Percentiles rank a stretch among this genome's conserved stretches.
These are phyloP conservation scores for Rubus parviflorus DNA, from an alignment of 306 rosid species.

Conservation along the genomic window DNA sequence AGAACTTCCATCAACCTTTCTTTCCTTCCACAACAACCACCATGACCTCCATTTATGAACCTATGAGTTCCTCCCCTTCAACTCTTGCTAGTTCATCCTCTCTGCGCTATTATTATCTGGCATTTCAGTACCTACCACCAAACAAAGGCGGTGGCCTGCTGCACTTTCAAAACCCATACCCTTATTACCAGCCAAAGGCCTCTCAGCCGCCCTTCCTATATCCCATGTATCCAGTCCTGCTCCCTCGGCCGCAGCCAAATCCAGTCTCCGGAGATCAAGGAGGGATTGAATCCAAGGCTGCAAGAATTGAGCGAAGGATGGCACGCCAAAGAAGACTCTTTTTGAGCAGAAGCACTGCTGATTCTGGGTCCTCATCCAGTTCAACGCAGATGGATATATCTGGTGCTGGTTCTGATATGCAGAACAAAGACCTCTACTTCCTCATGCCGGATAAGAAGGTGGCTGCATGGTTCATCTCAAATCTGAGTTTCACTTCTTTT, in stretches of 20 bases:
- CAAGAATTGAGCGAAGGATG: constrained; percentile 38
- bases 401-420: background rate
- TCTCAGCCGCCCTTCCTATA: background rate
- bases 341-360: constrained; percentile 8
- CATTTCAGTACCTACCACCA: constrained; percentile 12
- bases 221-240: background rate
- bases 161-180: background rate
- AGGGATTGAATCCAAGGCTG: constrained; percentile 31
- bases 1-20: constrained; percentile 8
- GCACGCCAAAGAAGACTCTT: constrained; percentile 44
- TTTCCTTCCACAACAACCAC: background rate
- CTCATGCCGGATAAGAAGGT: constrained; percentile 57
- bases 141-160: background rate
- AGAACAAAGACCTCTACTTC: constrained; percentile 19
- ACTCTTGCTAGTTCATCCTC: background rate
- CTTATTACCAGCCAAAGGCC: background rate
- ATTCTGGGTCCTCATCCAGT: background rate
- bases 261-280: background rate
- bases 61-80: constrained; percentile 9
- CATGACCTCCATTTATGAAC: background rate
- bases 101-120: background rate
- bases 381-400: background rate
- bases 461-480: background rate
- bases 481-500: background rate
- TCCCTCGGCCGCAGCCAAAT: background rate